Percentiles rank a stretch among this genome's conserved stretches.
These are phyloP conservation scores for Thamnidium elegans DNA, from an alignment of 192 early-diverging fungal species.

Conservation along the genomic window DNA sequence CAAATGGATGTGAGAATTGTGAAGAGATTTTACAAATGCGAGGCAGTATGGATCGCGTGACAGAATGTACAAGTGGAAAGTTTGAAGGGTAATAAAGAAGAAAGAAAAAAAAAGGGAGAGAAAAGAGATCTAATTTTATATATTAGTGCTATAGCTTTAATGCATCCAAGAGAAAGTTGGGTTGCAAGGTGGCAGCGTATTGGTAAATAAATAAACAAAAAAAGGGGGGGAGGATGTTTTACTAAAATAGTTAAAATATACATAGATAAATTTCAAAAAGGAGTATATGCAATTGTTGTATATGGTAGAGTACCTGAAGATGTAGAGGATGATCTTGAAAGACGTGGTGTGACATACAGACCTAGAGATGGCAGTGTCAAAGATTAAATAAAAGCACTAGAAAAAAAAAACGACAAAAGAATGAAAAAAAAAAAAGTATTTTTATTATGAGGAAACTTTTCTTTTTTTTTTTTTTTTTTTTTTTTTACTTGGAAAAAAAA, in stretches of 20 bases:
- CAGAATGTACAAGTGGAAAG: slow-evolving; percentile 75
- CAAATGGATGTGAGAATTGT: slow-evolving; percentile 79
- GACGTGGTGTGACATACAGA: slow-evolving; percentile 65
- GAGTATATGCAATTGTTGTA: slow-evolving; percentile 76
- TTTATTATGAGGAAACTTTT: not conserved
- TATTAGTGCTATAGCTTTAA: slow-evolving; percentile 62
- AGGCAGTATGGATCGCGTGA: slow-evolving; percentile 58
- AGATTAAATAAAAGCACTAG: slow-evolving; percentile 22
- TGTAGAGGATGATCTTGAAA: slow-evolving; percentile 67
- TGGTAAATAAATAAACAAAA: slow-evolving; percentile 34
- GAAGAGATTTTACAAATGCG: slow-evolving; percentile 70
- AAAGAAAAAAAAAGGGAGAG: no score
- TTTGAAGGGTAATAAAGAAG: slow-evolving; percentile 62
- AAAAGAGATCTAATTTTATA: slow-evolving; percentile 2
- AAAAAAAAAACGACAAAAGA: no score
- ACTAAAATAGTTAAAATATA: not conserved
- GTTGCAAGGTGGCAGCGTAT: slow-evolving; percentile 71
- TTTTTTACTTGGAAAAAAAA: slow-evolving; percentile 6
- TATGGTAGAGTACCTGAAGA: slow-evolving; percentile 71
- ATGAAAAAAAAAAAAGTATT: not conserved
- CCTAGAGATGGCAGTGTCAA: slow-evolving; percentile 59
- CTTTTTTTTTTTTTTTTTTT: slow-evolving; percentile 2
- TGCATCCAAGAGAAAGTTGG: slow-evolving; percentile 75
- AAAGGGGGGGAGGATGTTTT: not conserved
- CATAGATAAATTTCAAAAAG: slow-evolving; percentile 59